A percentile compares a stretch with the other conserved stretches of the same genome.
phyloP scores from a whole-genome alignment of 257 asterid genomes.

The Avicennia marina region DNA sequence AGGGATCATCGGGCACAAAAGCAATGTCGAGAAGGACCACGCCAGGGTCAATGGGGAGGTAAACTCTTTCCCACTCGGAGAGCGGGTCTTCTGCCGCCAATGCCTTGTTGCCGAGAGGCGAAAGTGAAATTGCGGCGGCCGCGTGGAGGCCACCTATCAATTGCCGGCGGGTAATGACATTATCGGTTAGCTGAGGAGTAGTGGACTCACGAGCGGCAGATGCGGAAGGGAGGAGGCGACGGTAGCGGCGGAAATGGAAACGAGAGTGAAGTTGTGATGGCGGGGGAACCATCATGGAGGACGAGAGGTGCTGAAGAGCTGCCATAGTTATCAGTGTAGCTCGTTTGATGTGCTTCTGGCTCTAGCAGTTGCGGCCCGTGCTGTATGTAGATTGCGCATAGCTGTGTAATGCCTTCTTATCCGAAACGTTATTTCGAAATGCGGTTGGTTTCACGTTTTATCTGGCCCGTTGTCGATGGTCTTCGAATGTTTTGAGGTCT shows the following conservation, averaged over 20 bases:
- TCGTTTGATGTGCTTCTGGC: too few species aligned
- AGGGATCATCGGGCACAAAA: conserved; percentile 81
- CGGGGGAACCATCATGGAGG: conserved; percentile 21
- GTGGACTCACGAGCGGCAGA: conserved; percentile 21
- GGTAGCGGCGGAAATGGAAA: conserved; percentile 26
- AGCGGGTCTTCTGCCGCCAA: conserved; percentile 56
- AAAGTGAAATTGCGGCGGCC: conserved; percentile 35
- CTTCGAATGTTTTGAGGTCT: too few species aligned
- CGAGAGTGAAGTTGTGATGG: conserved; percentile 24
- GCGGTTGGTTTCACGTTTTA: too few species aligned
- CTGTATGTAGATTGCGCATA: too few species aligned
- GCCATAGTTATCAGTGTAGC: too few species aligned
- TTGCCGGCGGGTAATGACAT: conserved; percentile 45
- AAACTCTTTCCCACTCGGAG: conserved; percentile 91
- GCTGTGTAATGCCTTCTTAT: too few species aligned
- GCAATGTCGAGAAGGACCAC: conserved; percentile 86
- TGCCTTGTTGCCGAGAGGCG: conserved; percentile 31
- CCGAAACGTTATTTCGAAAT: too few species aligned
- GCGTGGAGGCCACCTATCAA: conserved; percentile 44
- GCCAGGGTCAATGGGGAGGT: conserved; percentile 85
- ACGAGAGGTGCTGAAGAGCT: conserved; percentile 30
- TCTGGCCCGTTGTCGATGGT: too few species aligned
- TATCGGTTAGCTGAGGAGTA: conserved; percentile 9
- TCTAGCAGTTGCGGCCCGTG: too few species aligned
- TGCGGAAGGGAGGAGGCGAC: conserved; percentile 25